Evolutionary conservation across 2,329 filamentous ascomycete species (phyloP).

Genomic region (Juglanconis juglandina): DNA sequence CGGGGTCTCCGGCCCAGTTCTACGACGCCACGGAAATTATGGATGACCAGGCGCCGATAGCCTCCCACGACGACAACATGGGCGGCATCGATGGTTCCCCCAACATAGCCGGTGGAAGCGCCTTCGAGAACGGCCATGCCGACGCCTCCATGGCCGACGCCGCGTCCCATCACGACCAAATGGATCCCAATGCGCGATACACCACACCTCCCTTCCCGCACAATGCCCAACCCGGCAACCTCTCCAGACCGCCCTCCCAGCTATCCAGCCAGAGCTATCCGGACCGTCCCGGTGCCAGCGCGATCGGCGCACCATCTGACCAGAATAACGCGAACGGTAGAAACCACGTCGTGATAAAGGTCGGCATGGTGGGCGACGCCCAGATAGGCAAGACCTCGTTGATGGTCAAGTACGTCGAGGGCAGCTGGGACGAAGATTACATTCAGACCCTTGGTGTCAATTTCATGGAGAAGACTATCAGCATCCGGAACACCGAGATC

Average conservation of each 20-base stretch:
- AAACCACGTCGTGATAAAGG: slow-evolving; percentile 92
- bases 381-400: slow-evolving; percentile 98
- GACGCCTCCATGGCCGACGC: slow-evolving; percentile 42
- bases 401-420: slow-evolving; percentile 99
- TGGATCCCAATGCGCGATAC: slow-evolving; percentile 42
- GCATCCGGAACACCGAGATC: slow-evolving; percentile 98
- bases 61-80: slow-evolving; percentile 47
- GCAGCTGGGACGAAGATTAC: slow-evolving; percentile 99
- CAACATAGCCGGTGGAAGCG: slow-evolving; percentile 34
- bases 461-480: slow-evolving; percentile 99
- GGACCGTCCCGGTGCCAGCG: slow-evolving; percentile 41
- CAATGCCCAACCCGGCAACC: slow-evolving; percentile 30
- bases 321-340: slow-evolving; percentile 43
- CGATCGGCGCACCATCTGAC: slow-evolving; percentile 22
- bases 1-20: slow-evolving; percentile 50
- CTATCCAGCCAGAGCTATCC: slow-evolving; percentile 43
- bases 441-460: slow-evolving; percentile 98
- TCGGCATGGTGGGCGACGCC: slow-evolving; percentile 98
- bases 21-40: slow-evolving; percentile 50
- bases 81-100: slow-evolving; percentile 47
- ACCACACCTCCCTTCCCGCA: slow-evolving; percentile 44
- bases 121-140: slow-evolving; percentile 25
- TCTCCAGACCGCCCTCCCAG: slow-evolving; percentile 55
- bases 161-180: slow-evolving; percentile 30
- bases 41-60: slow-evolving; percentile 42